phyloP scores from a whole-genome alignment of 768 basidiomycete genomes.

The Arthromyces matolae region DNA sequence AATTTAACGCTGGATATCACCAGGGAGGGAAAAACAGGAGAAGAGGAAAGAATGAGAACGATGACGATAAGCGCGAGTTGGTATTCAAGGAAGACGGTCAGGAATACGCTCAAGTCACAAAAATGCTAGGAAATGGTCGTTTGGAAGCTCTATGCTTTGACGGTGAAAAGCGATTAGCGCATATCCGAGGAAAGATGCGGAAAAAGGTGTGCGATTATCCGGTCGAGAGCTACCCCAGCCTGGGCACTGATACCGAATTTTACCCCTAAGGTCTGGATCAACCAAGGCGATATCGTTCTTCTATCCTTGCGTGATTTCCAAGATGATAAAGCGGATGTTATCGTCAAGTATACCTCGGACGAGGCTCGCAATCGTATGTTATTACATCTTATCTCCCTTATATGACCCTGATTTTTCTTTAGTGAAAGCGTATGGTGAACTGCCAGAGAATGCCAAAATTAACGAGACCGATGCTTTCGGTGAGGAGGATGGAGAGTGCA shows the following conservation, averaged over 20 bases:
- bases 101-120: conserved; percentile 96
- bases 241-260: conserved; percentile 5
- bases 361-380: conserved; percentile 77
- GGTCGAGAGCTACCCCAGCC: not conserved
- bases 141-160: conserved; percentile 97
- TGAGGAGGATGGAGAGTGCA: conserved; percentile 86
- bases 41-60: conserved; percentile 99
- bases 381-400: not conserved
- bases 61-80: conserved; percentile 96
- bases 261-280: conserved; percentile 92
- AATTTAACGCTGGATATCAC: not conserved
- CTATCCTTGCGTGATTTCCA: conserved; percentile 97
- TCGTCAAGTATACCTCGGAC: conserved; percentile 97
- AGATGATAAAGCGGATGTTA: conserved; percentile 98
- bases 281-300: conserved; percentile 94
- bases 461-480: conserved; percentile 95
- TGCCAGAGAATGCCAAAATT: conserved; percentile 94
- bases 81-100: conserved; percentile 99
- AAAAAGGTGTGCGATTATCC: conserved; percentile 76
- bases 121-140: conserved; percentile 98
- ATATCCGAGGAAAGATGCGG: conserved; percentile 98
- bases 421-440: conserved; percentile 98
- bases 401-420: conserved; percentile 2
- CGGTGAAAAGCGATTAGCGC: conserved; percentile 94
- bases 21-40: conserved; percentile 99